These are phyloP conservation scores for Trametopsis cervina DNA, from an alignment of 768 basidiomycete genomes.

Conservation along the genomic window DNA sequence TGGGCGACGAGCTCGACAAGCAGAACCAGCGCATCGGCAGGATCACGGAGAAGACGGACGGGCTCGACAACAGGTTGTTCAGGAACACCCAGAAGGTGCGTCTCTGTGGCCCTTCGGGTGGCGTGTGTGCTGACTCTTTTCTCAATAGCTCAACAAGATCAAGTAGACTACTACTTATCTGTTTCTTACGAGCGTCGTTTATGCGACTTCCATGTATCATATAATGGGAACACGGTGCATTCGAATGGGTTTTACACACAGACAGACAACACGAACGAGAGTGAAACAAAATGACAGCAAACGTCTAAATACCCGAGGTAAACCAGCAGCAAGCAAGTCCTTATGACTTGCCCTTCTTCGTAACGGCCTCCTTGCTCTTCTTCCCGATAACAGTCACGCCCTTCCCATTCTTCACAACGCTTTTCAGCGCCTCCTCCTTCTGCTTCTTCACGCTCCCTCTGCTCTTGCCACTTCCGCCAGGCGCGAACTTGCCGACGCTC, in stretches of 20 bases:
- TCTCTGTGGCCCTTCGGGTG: slow-evolving; percentile 9
- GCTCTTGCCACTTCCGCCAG: slow-evolving; percentile 41
- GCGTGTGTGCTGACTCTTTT: slow-evolving; percentile 4
- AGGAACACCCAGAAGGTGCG: slow-evolving; percentile 77
- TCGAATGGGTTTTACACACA: too few species aligned
- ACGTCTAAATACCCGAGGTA: too few species aligned
- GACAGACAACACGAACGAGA: too few species aligned
- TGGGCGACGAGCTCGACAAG: slow-evolving; percentile 81
- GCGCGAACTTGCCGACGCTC: slow-evolving; percentile 58
- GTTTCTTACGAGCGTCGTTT: too few species aligned
- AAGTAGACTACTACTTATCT: slow-evolving; percentile 20
- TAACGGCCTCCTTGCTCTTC: slow-evolving; percentile 27
- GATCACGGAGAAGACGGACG: slow-evolving; percentile 73
- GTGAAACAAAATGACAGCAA: neutral
- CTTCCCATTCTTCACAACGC: slow-evolving; percentile 75
- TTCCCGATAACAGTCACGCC: slow-evolving; percentile 89
- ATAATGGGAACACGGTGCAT: too few species aligned
- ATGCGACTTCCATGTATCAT: too few species aligned
- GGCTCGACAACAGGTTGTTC: slow-evolving; percentile 67
- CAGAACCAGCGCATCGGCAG: slow-evolving; percentile 79
- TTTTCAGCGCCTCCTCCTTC: slow-evolving; percentile 78
- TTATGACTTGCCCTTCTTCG: neutral
- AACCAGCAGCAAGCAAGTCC: too few species aligned
- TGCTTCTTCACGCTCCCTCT: slow-evolving; percentile 61
- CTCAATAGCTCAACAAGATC: slow-evolving; percentile 30